phyloP scores from a whole-genome alignment of 768 basidiomycete genomes.

The Piloderma croceum region DNA sequence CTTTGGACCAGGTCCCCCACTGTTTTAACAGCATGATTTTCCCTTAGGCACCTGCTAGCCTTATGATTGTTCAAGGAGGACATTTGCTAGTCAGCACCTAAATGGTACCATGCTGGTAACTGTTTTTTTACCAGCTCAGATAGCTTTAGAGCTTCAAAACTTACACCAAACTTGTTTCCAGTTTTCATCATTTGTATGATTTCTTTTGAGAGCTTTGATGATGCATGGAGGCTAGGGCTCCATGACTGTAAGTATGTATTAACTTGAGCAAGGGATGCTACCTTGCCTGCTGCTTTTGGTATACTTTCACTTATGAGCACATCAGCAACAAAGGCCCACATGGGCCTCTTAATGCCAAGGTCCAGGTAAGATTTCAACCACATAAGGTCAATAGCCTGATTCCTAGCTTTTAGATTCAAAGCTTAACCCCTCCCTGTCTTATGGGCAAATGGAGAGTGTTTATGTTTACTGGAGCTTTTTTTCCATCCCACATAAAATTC shows the following conservation, averaged over 20 bases:
- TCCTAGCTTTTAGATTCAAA: conserved; percentile 7
- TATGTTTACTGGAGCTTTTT: not conserved
- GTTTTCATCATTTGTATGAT: not conserved
- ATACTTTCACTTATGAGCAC: not conserved
- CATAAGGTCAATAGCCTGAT: conserved; percentile 11
- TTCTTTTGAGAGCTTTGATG: not conserved
- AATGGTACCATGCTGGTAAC: conserved; percentile 6
- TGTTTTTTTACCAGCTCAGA: not conserved
- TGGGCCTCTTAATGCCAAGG: not conserved
- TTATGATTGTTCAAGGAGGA: not conserved
- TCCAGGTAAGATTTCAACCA: conserved; percentile 6
- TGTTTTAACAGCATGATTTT: not conserved
- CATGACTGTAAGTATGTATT: conserved; percentile 8
- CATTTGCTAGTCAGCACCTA: not conserved
- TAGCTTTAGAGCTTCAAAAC: conserved; percentile 1
- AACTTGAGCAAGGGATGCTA: not conserved
- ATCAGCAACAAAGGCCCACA: conserved; percentile 10
- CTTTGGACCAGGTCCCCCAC: not conserved
- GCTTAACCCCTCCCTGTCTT: conserved; percentile 2
- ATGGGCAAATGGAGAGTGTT: conserved; percentile 7
- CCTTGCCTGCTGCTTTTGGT: not conserved
- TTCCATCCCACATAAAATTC: conserved; percentile 10
- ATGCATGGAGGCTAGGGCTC: conserved; percentile 9
- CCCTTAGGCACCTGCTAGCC: not conserved
- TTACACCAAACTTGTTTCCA: not conserved